A percentile compares a stretch with the other conserved stretches of the same genome.
Evolutionary conservation across 2,329 filamentous ascomycete species (phyloP).

Genomic region (Aspergillaceae sp.): DNA sequence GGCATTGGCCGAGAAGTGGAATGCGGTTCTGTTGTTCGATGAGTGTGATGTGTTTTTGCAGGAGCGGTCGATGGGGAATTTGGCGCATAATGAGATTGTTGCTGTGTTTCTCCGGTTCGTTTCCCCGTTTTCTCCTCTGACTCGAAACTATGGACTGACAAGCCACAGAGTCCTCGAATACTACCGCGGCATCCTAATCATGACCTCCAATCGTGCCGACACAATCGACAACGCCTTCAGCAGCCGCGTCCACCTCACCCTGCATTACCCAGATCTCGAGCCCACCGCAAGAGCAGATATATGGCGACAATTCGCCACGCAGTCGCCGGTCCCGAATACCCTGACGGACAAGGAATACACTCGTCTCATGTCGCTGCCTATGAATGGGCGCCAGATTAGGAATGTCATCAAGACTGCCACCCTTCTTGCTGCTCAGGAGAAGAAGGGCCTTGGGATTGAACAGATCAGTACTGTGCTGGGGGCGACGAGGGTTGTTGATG

Average conservation of each 20-base stretch:
- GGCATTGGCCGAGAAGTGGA: slow-evolving; percentile 78
- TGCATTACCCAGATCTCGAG: too few relatives aligned
- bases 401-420: background rate
- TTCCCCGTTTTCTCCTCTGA: too few relatives aligned
- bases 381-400: background rate
- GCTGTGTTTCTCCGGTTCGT: slow-evolving; percentile 71
- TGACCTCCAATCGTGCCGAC: slow-evolving; percentile 79
- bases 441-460: background rate
- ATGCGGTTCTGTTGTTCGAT: slow-evolving; percentile 73
- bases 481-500: background rate
- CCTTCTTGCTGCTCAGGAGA: background rate
- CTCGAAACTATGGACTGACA: too few relatives aligned
- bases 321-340: too few relatives aligned
- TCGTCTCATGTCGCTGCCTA: background rate
- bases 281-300: too few relatives aligned
- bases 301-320: too few relatives aligned
- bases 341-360: background rate
- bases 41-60: slow-evolving; percentile 81
- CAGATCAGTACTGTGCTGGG: background rate
- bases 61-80: slow-evolving; percentile 71
- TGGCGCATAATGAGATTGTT: slow-evolving; percentile 76
- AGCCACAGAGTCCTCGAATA: slow-evolving; percentile 55
- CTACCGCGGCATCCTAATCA: slow-evolving; percentile 81
- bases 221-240: slow-evolving; percentile 90
- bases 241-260: slow-evolving; percentile 72